A percentile compares a stretch with the other conserved stretches of the same genome.
These are phyloP conservation scores for Immersiella caudata DNA, from an alignment of 495 filamentous ascomycete species.

Conservation along the genomic window DNA sequence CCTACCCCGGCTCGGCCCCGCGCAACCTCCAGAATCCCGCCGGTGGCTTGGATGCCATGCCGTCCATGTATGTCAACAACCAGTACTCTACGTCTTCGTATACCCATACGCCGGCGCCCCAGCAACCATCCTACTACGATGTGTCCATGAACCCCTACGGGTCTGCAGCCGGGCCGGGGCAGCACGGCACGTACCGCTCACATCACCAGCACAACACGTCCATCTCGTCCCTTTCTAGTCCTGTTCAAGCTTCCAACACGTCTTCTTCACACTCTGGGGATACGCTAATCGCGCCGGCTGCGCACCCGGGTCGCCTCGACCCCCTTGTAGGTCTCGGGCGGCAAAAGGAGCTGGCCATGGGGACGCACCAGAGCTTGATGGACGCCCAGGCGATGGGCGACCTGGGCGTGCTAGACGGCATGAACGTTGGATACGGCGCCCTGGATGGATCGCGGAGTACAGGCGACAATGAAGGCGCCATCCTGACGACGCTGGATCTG, in stretches of 20 bases:
- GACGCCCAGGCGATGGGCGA: slow-evolving; percentile 23
- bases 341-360: slow-evolving; percentile 38
- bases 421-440: slow-evolving; percentile 21
- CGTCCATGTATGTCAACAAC: slow-evolving; percentile 18
- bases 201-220: slow-evolving; percentile 32
- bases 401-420: slow-evolving; percentile 24
- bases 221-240: slow-evolving; percentile 46
- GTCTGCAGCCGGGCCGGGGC: background rate
- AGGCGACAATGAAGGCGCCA: slow-evolving; percentile 22
- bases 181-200: slow-evolving; percentile 9
- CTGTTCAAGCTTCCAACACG: slow-evolving; percentile 44
- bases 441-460: slow-evolving; percentile 17
- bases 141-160: slow-evolving; percentile 24
- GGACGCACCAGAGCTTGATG: slow-evolving; percentile 21
- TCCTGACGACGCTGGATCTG: slow-evolving; percentile 39
- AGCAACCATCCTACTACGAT: slow-evolving; percentile 23
- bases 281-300: slow-evolving; percentile 41
- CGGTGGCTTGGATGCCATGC: slow-evolving; percentile 31
- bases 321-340: slow-evolving; percentile 32
- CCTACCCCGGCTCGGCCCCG: slow-evolving; percentile 29
- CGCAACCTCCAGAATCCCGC: slow-evolving; percentile 32
- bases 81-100: slow-evolving; percentile 28
- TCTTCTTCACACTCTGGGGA: slow-evolving; percentile 46
- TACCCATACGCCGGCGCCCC: slow-evolving; percentile 3
- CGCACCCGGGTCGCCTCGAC: slow-evolving; percentile 30